Conservation (phyloP, 345 rosid genomes). For the Heritiera littoralis region DNA sequence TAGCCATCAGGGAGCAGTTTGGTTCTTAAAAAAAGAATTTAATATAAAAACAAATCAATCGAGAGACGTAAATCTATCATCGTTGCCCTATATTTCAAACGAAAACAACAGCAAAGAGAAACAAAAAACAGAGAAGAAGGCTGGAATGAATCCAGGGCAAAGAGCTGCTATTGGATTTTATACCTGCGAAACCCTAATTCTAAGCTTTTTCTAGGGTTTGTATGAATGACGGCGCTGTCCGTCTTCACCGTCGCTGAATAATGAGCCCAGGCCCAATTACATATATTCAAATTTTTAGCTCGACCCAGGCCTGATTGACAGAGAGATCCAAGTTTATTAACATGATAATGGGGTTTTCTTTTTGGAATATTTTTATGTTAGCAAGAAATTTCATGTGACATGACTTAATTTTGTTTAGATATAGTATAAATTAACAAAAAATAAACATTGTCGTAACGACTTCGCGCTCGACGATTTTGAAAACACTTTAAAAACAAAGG, state of each 20-base stretch:
- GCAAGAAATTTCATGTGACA: no score
- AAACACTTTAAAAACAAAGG: no score
- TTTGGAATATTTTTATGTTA: no score
- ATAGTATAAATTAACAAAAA: neutral
- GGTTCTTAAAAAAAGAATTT: neutral
- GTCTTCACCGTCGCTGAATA: neutral
- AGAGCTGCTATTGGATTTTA: neutral
- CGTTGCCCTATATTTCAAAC: neutral
- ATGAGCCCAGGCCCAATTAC: neutral
- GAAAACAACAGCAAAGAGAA: neutral
- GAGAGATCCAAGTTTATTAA: neutral
- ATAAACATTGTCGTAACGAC: no score
- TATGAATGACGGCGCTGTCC: neutral
- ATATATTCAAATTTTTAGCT: no score
- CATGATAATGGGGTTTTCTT: neutral
- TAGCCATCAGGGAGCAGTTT: constrained; percentile 9
- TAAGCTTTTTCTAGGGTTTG: neutral
- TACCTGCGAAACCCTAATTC: neutral
- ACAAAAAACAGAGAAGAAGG: no score
- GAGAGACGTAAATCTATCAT: neutral
- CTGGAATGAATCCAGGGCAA: neutral
- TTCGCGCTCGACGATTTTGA: no score
- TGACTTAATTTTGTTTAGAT: no score
- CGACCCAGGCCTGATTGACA: neutral
- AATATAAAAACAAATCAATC: neutral